Percentiles rank a stretch among this genome's conserved stretches.
Conservation (phyloP, 1,284 basidiomycete species). For the Cutaneotrichosporon dermatis region DNA sequence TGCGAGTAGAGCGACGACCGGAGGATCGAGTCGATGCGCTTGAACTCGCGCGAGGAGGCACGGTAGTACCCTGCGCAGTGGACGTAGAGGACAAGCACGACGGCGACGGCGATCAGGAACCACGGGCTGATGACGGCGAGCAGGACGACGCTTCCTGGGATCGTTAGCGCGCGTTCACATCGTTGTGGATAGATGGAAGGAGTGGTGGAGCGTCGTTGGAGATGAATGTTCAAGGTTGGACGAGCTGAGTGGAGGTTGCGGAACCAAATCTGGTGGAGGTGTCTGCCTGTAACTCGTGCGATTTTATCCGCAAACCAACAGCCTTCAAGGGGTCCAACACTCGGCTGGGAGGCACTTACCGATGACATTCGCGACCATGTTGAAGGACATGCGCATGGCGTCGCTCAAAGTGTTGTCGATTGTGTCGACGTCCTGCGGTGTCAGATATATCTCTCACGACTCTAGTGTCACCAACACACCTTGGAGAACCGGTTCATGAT, state of each 20-base stretch:
- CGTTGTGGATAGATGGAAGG: too few relatives aligned
- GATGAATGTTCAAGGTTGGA: too few relatives aligned
- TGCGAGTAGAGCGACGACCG: constrained; percentile 68
- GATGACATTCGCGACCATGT: constrained; percentile 25
- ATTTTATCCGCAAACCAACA: too few relatives aligned
- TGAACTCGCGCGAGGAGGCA: constrained; percentile 80
- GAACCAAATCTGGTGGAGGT: too few relatives aligned
- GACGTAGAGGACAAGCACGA: constrained; percentile 54
- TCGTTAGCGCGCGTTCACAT: too few relatives aligned
- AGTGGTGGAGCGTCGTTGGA: too few relatives aligned
- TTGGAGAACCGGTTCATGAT: constrained; percentile 42
- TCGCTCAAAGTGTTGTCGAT: constrained; percentile 65
- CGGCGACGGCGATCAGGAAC: constrained; percentile 70
- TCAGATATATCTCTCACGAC: too few relatives aligned
- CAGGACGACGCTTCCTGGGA: constrained; percentile 60
- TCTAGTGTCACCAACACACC: neutral
- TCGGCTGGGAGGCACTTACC: neutral
- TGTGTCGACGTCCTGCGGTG: constrained; percentile 63
- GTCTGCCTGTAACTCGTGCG: too few relatives aligned
- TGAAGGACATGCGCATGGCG: constrained; percentile 67
- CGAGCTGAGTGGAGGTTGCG: too few relatives aligned
- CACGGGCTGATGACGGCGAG: constrained; percentile 73
- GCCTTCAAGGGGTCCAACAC: too few relatives aligned
- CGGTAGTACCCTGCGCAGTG: constrained; percentile 78
- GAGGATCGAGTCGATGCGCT: constrained; percentile 52